phyloP scores from a whole-genome alignment of 371 early-diverging fungal species.

The Umbelopsis sp. region DNA sequence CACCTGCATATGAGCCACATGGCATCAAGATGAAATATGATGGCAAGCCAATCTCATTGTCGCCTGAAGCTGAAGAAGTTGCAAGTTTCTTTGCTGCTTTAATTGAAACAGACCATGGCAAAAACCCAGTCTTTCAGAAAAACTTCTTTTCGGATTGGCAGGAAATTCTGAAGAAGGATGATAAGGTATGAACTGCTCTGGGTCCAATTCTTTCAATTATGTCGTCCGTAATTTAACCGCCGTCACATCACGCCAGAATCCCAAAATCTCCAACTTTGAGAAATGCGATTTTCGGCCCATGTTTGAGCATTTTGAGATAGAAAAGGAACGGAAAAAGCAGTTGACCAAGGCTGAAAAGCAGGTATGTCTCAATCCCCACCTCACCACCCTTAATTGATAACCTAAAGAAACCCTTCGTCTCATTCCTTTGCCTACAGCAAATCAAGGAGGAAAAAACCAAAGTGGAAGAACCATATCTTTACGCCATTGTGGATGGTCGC shows the following conservation, averaged over 20 bases:
- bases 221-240: not conserved
- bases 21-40: conserved; percentile 88
- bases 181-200: conserved; percentile 50
- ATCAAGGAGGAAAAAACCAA: conserved; percentile 74
- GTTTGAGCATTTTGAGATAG: conserved; percentile 74
- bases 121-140: conserved; percentile 82
- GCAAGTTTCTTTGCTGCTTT: conserved; percentile 93
- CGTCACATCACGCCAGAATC: conserved; percentile 40
- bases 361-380: conserved; percentile 31
- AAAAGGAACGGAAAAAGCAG: conserved; percentile 80
- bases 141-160: conserved; percentile 94
- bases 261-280: conserved; percentile 75
- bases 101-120: conserved; percentile 83
- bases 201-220: too few relatives aligned
- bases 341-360: conserved; percentile 92
- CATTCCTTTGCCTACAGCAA: conserved; percentile 30
- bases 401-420: not conserved
- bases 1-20: conserved; percentile 93
- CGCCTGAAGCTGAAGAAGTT: conserved; percentile 91
- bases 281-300: conserved; percentile 94
- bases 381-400: not conserved
- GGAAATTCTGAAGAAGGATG: conserved; percentile 63
- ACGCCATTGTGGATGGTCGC: conserved; percentile 84
- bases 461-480: conserved; percentile 78
- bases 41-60: conserved; percentile 73